Percentiles rank a stretch among this genome's conserved stretches.
Conservation (phyloP, 1,284 basidiomycete genomes). For the Phellinidium pouzarii region DNA sequence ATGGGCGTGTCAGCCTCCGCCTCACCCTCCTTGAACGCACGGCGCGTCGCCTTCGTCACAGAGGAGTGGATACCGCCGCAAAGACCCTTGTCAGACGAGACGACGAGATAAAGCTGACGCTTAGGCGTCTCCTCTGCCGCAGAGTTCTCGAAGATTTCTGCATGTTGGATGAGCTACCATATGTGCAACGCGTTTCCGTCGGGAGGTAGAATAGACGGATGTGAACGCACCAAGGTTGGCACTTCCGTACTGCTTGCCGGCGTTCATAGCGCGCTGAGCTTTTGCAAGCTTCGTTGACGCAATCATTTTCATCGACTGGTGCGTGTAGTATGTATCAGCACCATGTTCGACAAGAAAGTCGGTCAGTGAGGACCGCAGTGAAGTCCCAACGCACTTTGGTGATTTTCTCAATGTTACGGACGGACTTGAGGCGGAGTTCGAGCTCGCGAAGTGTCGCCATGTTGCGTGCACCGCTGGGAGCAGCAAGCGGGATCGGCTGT, state of each 20-base stretch:
- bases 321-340: slow-evolving; percentile 10
- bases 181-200: neutral
- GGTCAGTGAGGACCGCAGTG: neutral
- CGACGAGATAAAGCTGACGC: slow-evolving; percentile 84
- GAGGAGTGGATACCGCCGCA: slow-evolving; percentile 99
- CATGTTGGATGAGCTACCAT: slow-evolving; percentile 1
- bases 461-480: slow-evolving; percentile 66
- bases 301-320: slow-evolving; percentile 99
- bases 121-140: slow-evolving; percentile 53
- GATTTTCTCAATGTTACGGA: slow-evolving; percentile 98
- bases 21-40: slow-evolving; percentile 47
- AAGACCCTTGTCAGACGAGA: slow-evolving; percentile 98
- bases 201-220: slow-evolving; percentile 6
- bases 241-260: slow-evolving; percentile 90
- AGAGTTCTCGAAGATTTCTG: slow-evolving; percentile 80
- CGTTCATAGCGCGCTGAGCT: slow-evolving; percentile 91
- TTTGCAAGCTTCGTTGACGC: slow-evolving; percentile 96
- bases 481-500: slow-evolving; percentile 52
- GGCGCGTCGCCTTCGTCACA: slow-evolving; percentile 84
- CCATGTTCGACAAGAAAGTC: neutral
- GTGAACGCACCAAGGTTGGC: slow-evolving; percentile 80
- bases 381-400: slow-evolving; percentile 69
- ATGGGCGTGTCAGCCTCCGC: slow-evolving; percentile 59
- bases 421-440: slow-evolving; percentile 94
- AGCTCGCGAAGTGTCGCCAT: slow-evolving; percentile 98